phyloP scores from a whole-genome alignment of 208 protist species.

The Phytomonas sp. region DNA sequence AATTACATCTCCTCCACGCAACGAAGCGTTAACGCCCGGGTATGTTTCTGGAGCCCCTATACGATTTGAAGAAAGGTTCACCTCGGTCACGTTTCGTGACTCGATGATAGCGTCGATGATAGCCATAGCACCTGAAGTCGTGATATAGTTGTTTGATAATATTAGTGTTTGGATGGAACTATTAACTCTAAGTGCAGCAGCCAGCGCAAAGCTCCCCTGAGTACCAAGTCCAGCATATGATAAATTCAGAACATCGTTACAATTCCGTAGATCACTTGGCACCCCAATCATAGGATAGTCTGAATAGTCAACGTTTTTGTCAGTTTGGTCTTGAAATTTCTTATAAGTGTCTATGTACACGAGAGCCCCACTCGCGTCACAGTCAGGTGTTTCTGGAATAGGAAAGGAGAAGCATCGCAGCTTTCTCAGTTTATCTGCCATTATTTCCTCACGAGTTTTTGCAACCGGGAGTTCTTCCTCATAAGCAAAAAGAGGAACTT shows the following conservation, averaged over 20 bases:
- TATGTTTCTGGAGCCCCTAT: slow-evolving; percentile 21
- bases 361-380: slow-evolving; percentile 51
- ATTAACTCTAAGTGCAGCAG: slow-evolving; percentile 67
- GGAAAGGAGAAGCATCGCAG: slow-evolving; percentile 50
- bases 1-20: slow-evolving; percentile 55
- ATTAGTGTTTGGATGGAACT: slow-evolving; percentile 44
- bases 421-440: slow-evolving; percentile 45
- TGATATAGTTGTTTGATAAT: slow-evolving; percentile 75
- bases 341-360: slow-evolving; percentile 57
- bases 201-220: slow-evolving; percentile 66
- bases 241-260: slow-evolving; percentile 56
- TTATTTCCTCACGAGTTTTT: slow-evolving; percentile 61
- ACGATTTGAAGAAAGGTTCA: slow-evolving; percentile 75
- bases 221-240: slow-evolving; percentile 57
- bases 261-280: slow-evolving; percentile 35
- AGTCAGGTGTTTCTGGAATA: slow-evolving; percentile 41
- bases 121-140: slow-evolving; percentile 46
- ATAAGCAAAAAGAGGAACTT: slow-evolving; percentile 36
- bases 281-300: slow-evolving; percentile 68
- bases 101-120: slow-evolving; percentile 59
- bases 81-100: slow-evolving; percentile 30
- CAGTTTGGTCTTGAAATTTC: slow-evolving; percentile 16
- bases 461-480: slow-evolving; percentile 42
- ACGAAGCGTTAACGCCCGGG: not conserved
- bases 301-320: slow-evolving; percentile 41